phyloP scores from a whole-genome alignment of 306 rosid genomes.

The Albizia julibrissin region DNA sequence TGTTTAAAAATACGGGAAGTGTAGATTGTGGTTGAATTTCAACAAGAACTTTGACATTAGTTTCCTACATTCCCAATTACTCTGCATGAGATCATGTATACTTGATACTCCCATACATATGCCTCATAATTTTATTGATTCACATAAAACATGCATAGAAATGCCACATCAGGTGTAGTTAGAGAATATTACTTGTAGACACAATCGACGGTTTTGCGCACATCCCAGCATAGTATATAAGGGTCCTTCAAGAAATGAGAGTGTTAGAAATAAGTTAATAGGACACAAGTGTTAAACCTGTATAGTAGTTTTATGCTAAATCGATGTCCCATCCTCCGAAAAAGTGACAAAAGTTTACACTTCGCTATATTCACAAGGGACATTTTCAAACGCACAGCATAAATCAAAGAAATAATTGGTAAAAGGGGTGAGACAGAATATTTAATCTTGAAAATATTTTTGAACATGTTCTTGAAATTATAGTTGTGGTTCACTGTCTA shows the following conservation, averaged over 20 bases:
- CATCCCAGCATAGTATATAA: slow-evolving; percentile 96
- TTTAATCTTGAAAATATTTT: not conserved
- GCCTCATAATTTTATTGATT: slow-evolving; percentile 3
- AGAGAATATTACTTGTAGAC: slow-evolving; percentile 73
- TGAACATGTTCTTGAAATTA: not conserved
- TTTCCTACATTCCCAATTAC: slow-evolving; percentile 1
- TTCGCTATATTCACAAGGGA: not conserved
- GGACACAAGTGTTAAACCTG: not conserved
- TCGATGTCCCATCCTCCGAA: not conserved
- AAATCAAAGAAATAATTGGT: not conserved
- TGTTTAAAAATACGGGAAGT: not conserved
- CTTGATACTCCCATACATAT: not conserved
- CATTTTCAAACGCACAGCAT: not conserved
- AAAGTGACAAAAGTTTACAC: not conserved
- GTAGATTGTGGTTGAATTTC: slow-evolving; percentile 12
- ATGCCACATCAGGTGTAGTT: slow-evolving; percentile 7
- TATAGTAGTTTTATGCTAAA: not conserved
- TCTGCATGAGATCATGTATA: not conserved
- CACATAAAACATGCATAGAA: slow-evolving; percentile 22
- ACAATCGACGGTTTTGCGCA: slow-evolving; percentile 87
- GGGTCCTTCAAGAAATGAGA: slow-evolving; percentile 74
- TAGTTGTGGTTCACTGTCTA: not conserved
- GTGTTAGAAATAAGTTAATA: slow-evolving; percentile 27
- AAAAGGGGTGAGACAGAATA: not conserved
- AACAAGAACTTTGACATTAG: slow-evolving; percentile 18